phyloP scores from a whole-genome alignment of 345 rosid genomes.

The Citrus trifoliata region DNA sequence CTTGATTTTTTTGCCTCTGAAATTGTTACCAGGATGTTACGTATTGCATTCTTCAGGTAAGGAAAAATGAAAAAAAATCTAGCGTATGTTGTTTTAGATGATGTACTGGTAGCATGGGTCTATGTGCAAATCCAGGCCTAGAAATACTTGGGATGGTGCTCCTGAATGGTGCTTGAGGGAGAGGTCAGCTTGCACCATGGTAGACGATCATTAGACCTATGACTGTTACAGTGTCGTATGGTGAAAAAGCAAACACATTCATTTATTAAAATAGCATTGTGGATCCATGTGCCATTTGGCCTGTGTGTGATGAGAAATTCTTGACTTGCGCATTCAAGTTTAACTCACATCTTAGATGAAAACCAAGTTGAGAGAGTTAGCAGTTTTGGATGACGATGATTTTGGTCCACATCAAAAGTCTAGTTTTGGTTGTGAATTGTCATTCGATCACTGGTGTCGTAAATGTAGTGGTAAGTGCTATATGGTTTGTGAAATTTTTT shows the following conservation, averaged over 20 bases:
- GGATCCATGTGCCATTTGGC: not conserved
- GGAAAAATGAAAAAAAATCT: not conserved
- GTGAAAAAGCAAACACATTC: not conserved
- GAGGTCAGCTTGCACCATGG: not conserved
- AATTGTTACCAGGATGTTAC: not conserved
- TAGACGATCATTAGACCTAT: not conserved
- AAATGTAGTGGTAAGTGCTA: not conserved
- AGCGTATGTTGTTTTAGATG: not conserved
- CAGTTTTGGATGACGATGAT: not conserved
- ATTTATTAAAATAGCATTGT: not conserved
- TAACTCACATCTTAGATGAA: no score
- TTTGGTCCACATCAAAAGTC: not conserved
- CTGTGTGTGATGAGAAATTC: not conserved
- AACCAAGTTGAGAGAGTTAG: not conserved
- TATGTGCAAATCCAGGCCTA: not conserved
- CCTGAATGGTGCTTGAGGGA: not conserved
- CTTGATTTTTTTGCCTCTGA: not conserved
- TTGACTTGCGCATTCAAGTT: not conserved
- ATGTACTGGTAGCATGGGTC: not conserved
- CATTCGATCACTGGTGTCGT: not conserved
- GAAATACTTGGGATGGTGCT: not conserved
- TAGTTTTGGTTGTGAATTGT: not conserved
- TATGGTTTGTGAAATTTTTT: not conserved
- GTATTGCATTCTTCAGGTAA: not conserved
- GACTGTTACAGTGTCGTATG: not conserved